Evolutionary conservation across 2,329 filamentous ascomycete genomes (phyloP).

Genomic region (Raffaelea arxii): DNA sequence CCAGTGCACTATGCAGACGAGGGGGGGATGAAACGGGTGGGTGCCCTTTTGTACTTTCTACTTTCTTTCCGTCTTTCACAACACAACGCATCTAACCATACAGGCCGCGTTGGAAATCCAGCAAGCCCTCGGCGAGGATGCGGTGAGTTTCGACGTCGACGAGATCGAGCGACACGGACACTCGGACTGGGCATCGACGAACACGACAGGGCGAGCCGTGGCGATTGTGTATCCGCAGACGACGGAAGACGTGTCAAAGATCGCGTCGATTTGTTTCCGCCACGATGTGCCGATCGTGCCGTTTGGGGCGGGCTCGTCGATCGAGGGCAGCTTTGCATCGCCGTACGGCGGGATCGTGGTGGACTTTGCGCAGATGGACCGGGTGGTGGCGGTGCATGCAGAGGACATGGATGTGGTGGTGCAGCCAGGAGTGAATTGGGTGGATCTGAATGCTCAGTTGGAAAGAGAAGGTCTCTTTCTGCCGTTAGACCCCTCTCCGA

Average conservation of each 20-base stretch:
- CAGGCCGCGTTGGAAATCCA: constrained; percentile 48
- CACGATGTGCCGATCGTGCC: constrained; percentile 56
- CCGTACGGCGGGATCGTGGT: constrained; percentile 66
- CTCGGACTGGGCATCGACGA: constrained; percentile 63
- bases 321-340: constrained; percentile 69
- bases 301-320: constrained; percentile 54
- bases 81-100: constrained; percentile 2
- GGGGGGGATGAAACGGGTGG: not conserved
- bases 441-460: constrained; percentile 63
- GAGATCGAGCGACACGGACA: constrained; percentile 55
- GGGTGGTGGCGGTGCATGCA: constrained; percentile 58
- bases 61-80: not conserved
- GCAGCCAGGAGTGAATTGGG: constrained; percentile 70
- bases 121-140: constrained; percentile 42
- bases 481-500: constrained; percentile 74
- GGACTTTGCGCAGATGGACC: constrained; percentile 66
- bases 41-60: not conserved
- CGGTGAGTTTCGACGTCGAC: constrained; percentile 54
- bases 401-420: constrained; percentile 59
- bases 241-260: constrained; percentile 54
- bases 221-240: constrained; percentile 55
- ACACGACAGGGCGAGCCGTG: constrained; percentile 52
- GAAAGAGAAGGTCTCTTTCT: constrained; percentile 65
- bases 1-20: not conserved
- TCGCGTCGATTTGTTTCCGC: constrained; percentile 53